Base-by-base conservation (phyloP, 164 flowering plant species). In the Berberis thunbergii region DNA sequence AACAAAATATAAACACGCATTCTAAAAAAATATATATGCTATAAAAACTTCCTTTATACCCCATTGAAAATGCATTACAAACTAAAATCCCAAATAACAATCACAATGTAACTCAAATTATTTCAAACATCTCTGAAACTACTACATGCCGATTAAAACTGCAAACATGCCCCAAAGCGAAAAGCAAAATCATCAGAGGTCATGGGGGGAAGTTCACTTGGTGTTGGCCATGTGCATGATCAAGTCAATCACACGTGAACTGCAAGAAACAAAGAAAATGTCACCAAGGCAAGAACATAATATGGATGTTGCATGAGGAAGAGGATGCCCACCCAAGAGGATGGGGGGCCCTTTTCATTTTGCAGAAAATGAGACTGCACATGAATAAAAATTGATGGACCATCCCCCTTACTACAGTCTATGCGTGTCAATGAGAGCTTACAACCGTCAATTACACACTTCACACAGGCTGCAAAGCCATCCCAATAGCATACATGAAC, bases 171-270 rank as follows among this genome's bases (percentile, higher is more conserved):
- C 26, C 26, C 26, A 26, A 26, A 26, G 26, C 26, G 26, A 26
- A 26, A 26, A 52, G 50, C 50, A 7, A 48, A 48, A 48, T 11
- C 10, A 9, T 2, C 4, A 10, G 3, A 2, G 11, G 4, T 12
- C n/a, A 7, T 11, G 4, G n/a, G 13, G 4, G n/a, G n/a, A 52
- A 54, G 13, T 1, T 67, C 48, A 67, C 60, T 55, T 4, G 39
- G 64, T 54, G 44, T 43, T 10, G 8, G 74, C 65, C 71, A 74
- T 70, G 69, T 70, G 74, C 8, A 60, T 57, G 39, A 74, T 74
- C 69, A 73, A 59, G 53, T 73, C 76, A 48, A 73, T 60, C 52
- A 73, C 76, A 12, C 76, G 69, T 44, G 76, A 65, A 49, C 76
- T 73, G 72, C 69, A 68, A 72, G 12, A 59, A 49, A 49, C 11